A percentile compares a stretch with the other conserved stretches of the same genome.
phyloP scores from a whole-genome alignment of 108 stramenopile species.

The Aurantiochytrium sp. region DNA sequence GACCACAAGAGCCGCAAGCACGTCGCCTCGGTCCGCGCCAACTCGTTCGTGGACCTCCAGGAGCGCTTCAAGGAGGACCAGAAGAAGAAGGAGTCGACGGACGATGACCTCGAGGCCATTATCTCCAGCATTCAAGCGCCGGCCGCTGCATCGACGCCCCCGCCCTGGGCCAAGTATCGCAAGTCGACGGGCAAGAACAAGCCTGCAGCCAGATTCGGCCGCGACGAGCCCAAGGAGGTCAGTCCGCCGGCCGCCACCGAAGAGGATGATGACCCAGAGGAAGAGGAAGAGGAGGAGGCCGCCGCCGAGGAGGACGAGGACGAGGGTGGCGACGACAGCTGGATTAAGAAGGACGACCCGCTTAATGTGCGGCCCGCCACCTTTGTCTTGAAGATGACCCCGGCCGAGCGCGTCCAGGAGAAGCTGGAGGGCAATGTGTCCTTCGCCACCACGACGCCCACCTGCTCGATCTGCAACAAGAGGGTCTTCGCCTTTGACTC shows the following conservation, averaged over 20 bases:
- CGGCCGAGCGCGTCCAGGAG: conserved; percentile 8
- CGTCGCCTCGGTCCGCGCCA: background rate
- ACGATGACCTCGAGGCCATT: background rate
- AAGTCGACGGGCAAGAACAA: background rate
- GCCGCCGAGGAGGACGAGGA: background rate
- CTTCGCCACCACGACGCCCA: background rate
- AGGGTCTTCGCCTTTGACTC: background rate
- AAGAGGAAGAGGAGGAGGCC: background rate
- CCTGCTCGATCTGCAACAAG: background rate
- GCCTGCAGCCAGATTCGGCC: background rate
- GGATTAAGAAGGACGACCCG: background rate
- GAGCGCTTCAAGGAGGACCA: background rate
- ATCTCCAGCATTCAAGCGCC: background rate
- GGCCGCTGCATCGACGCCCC: background rate
- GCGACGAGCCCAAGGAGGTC: background rate
- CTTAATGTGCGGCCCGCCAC: background rate
- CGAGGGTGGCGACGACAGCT: background rate
- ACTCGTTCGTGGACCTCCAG: background rate
- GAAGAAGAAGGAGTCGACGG: background rate
- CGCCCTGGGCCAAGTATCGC: no score
- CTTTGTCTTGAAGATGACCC: background rate
- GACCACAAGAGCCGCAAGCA: background rate
- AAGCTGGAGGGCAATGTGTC: background rate
- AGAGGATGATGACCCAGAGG: background rate
- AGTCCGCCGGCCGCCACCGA: background rate